A percentile compares a stretch with the other conserved stretches of the same genome.
phyloP scores from a whole-genome alignment of 1,139 yeast species.

The Meyerozyma athensensis region DNA sequence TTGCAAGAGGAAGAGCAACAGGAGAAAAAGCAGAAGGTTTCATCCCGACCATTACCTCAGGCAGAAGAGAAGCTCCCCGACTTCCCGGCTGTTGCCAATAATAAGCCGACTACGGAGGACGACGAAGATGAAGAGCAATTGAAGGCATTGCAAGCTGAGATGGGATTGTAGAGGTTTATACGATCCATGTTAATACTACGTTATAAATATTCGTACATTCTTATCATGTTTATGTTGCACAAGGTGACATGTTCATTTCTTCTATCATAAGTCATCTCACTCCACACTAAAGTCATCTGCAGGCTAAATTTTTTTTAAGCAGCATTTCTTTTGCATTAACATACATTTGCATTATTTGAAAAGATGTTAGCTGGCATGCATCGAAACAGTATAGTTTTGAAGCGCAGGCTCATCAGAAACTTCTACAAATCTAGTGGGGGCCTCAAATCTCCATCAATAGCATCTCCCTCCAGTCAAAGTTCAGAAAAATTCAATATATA shows the following conservation, averaged over 20 bases:
- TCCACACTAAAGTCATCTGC: conserved; percentile 2
- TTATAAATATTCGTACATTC: too few species aligned
- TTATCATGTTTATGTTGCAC: too few species aligned
- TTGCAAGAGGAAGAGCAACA: conserved; percentile 76
- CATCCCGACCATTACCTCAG: conserved; percentile 14
- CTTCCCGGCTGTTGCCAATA: conserved; percentile 43
- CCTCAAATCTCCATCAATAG: background rate
- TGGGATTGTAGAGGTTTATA: conserved; percentile 59
- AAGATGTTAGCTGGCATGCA: background rate
- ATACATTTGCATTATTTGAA: background rate
- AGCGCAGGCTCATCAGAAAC: background rate
- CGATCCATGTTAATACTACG: conserved; percentile 2
- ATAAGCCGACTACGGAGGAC: conserved; percentile 42
- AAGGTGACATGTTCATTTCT: too few species aligned
- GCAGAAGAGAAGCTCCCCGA: conserved; percentile 36
- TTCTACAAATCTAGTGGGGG: conserved; percentile 1
- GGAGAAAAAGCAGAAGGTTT: conserved; percentile 22
- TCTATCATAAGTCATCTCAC: conserved; percentile 1
- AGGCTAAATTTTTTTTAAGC: conserved; percentile 2
- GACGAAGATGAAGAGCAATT: conserved; percentile 92
- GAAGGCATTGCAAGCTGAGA: conserved; percentile 85
- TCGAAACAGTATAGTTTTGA: background rate
- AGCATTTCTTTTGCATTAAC: background rate
- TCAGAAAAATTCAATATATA: conserved; percentile 6
- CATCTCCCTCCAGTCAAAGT: background rate